Evolutionary conservation across 139 green algal species (phyloP), one percentile per base, ranked within the genome.

Genomic region (Chlorella sorokiniana): DNA sequence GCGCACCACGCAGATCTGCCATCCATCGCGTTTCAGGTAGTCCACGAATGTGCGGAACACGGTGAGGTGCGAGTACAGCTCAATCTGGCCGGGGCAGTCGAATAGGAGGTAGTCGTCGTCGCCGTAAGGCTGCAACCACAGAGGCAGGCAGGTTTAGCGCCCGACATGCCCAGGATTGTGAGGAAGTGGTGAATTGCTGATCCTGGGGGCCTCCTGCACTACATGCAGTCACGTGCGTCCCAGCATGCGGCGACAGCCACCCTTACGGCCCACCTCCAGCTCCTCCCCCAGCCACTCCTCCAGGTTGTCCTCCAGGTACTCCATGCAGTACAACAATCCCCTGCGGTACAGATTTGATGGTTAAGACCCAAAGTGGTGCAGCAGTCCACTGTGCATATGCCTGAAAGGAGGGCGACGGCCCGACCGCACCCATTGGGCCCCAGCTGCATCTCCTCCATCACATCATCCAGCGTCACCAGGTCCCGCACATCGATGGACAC

Each of bases 71-170:
- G 92, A 97, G 90, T 98, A 99, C 65, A 99, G 93, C 93, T 99
- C 97, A 16, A 99, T 98, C 88, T 99, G 96, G 11, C 96, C 96
- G 16, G 96, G 94, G 88, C 96, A 99, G 89, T 99, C 96, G 81
- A 98, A 96, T 16, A 99, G 69, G 5, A 99, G 78, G 89, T 99
- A 99, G 84, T 99, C 96, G 37, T 99, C 97, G n/a, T 99, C 97
- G 18, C 93, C 91, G 79, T 94, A 98, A 3, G 78, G 76, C 90
- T 95, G 89, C 78, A 62, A n/a, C n/a, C n/a, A n/a, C n/a, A n/a
- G n/a, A n/a, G n/a, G n/a, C n/a, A n/a, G n/a, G n/a, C n/a, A n/a
- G n/a, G n/a, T n/a, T n/a, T n/a, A n/a, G n/a, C n/a, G n/a, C n/a
- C n/a, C n/a, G n/a, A n/a, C n/a, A n/a, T n/a, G n/a, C n/a, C n/a